Conservation (phyloP, 768 basidiomycete genomes). For the Lepiota brunneoincarnata region DNA sequence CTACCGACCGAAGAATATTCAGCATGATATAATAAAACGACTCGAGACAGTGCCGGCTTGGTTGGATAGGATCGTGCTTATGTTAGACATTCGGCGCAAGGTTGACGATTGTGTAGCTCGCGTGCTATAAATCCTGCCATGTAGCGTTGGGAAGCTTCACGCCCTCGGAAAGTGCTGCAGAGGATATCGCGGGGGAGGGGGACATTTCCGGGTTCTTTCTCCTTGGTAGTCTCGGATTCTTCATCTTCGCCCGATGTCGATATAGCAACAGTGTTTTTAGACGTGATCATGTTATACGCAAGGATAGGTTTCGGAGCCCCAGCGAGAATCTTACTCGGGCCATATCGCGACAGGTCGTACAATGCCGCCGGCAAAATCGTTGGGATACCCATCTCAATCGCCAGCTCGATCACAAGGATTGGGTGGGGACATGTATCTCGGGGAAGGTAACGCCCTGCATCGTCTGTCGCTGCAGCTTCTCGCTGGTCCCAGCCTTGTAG, state of each 20-base stretch:
- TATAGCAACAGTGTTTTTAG: not conserved
- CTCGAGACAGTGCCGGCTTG: conserved; percentile 49
- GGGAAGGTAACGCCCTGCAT: conserved; percentile 52
- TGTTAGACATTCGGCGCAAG: conserved; percentile 50
- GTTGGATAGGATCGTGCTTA: conserved; percentile 27
- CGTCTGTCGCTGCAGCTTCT: conserved; percentile 53
- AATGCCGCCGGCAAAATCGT: conserved; percentile 66
- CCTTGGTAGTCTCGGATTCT: not conserved
- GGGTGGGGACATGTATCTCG: conserved; percentile 63
- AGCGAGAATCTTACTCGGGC: conserved; percentile 61
- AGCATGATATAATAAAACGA: conserved; percentile 78
- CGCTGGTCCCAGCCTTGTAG: conserved; percentile 68
- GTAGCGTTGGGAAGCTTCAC: conserved; percentile 62
- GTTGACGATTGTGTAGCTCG: conserved; percentile 48
- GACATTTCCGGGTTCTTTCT: conserved; percentile 13
- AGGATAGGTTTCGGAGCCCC: conserved; percentile 41
- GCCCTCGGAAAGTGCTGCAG: conserved; percentile 51
- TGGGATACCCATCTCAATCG: conserved; percentile 57
- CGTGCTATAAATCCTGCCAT: conserved; percentile 57
- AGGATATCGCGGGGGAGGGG: conserved; percentile 36
- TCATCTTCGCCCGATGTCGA: not conserved
- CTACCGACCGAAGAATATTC: conserved; percentile 66
- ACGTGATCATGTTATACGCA: conserved; percentile 23
- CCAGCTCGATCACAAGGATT: conserved; percentile 67
- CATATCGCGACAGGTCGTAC: conserved; percentile 74